Evolutionary conservation across 805 yeast species (phyloP).

Genomic region (Zygosaccharomyces bisporus): DNA sequence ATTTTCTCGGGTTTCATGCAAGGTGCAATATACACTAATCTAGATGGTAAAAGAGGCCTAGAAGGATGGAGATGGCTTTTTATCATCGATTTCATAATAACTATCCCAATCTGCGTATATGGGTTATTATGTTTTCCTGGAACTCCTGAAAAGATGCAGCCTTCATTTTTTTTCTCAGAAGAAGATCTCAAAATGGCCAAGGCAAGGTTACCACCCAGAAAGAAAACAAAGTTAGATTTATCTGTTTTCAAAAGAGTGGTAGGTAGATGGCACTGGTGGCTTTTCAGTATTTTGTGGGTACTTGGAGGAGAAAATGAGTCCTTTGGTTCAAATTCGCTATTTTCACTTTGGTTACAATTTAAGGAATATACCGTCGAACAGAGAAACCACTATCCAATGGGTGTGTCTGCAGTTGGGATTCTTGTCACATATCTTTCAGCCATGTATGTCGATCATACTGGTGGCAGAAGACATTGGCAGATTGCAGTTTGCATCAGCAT

Average conservation of each 20-base stretch:
- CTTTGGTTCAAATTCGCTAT: conserved; percentile 40
- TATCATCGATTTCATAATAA: conserved; percentile 52
- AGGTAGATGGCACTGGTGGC: conserved; percentile 51
- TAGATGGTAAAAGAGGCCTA: conserved; percentile 44
- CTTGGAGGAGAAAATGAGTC: conserved; percentile 45
- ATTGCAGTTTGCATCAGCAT: conserved; percentile 43
- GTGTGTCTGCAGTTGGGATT: conserved; percentile 45
- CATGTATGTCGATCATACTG: conserved; percentile 38
- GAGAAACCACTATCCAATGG: conserved; percentile 49
- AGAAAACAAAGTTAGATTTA: conserved; percentile 35
- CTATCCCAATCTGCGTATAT: conserved; percentile 48
- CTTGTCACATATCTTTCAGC: conserved; percentile 41
- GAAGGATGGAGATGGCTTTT: conserved; percentile 63
- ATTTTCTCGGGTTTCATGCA: conserved; percentile 51
- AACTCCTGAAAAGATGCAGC: conserved; percentile 43
- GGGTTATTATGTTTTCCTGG: conserved; percentile 53
- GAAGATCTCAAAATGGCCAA: conserved; percentile 40
- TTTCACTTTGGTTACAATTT: conserved; percentile 42
- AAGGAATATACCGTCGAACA: conserved; percentile 39
- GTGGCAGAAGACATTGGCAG: conserved; percentile 43
- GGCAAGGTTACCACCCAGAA: conserved; percentile 38
- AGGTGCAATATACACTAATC: conserved; percentile 44
- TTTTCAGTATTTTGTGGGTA: conserved; percentile 46
- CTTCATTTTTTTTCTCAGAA: conserved; percentile 32
- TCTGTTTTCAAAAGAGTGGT: conserved; percentile 40